These are phyloP conservation scores for Buddleja alternifolia DNA, from an alignment of 257 asterid species.

Conservation along the genomic window DNA sequence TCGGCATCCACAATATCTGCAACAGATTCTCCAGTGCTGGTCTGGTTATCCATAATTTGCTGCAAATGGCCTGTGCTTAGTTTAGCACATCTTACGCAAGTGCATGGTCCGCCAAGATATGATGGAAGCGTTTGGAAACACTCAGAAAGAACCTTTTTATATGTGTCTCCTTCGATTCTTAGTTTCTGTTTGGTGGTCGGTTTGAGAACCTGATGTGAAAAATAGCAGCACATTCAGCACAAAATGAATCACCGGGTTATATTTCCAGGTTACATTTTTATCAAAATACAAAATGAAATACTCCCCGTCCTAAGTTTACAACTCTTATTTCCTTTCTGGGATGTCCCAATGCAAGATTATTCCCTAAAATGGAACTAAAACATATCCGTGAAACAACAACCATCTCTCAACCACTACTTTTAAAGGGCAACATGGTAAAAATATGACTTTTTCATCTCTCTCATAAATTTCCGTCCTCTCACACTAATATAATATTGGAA, in stretches of 20 bases:
- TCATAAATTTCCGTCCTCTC: too few relatives aligned
- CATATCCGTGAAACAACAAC: too few relatives aligned
- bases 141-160: constrained; percentile 57
- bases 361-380: too few relatives aligned
- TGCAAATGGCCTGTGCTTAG: constrained; percentile 29
- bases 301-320: too few relatives aligned
- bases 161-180: constrained; percentile 75
- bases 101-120: constrained; percentile 84
- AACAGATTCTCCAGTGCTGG: constrained; percentile 28
- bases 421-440: too few relatives aligned
- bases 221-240: constrained; percentile 5
- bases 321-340: too few relatives aligned
- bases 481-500: too few relatives aligned
- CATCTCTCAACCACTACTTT: too few relatives aligned
- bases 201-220: constrained; percentile 68
- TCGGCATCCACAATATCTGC: constrained; percentile 35
- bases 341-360: too few relatives aligned
- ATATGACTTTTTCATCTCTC: too few relatives aligned
- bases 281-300: too few relatives aligned
- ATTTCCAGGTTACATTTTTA: too few relatives aligned
- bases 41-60: constrained; percentile 24
- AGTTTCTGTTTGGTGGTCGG: constrained; percentile 82
- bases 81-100: constrained; percentile 62
- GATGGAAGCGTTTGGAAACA: constrained; percentile 63
- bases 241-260: background rate